These are phyloP conservation scores for Aureobasidium sp. DNA, from an alignment of 2,329 filamentous ascomycete species.

Conservation along the genomic window DNA sequence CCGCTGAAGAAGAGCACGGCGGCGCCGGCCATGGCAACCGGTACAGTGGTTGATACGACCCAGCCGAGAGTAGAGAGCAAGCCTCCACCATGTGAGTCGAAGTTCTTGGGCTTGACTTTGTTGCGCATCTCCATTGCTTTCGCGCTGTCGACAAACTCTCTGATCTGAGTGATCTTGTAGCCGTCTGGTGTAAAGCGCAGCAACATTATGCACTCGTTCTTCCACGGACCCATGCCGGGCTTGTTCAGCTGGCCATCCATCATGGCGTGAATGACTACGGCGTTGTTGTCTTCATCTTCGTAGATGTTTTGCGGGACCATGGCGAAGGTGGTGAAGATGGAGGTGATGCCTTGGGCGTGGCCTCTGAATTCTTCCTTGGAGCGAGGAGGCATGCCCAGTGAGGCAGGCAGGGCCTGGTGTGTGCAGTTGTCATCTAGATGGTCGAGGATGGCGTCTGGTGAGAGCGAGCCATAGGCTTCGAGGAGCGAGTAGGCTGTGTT, in stretches of 20 bases:
- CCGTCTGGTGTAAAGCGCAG: constrained; percentile 18
- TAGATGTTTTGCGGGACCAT: constrained; percentile 33
- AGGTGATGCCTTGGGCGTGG: constrained; percentile 37
- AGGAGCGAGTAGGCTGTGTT: constrained; percentile 29
- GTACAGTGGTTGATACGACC: background rate
- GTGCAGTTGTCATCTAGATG: constrained; percentile 33
- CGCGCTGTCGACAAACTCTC: constrained; percentile 38
- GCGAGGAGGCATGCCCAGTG: constrained; percentile 33
- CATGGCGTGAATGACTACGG: constrained; percentile 33
- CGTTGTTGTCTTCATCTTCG: constrained; percentile 28
- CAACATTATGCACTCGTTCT: constrained; percentile 22
- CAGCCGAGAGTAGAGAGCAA: background rate
- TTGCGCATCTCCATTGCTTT: constrained; percentile 29
- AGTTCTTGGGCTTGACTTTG: constrained; percentile 32
- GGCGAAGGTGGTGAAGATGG: constrained; percentile 35
- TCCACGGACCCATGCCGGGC: constrained; percentile 19
- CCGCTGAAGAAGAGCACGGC: constrained; percentile 10
- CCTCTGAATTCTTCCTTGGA: constrained; percentile 32
- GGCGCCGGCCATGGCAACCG: constrained; percentile 7
- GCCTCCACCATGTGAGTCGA: constrained; percentile 2
- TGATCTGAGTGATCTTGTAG: constrained; percentile 22
- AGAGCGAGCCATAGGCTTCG: constrained; percentile 35
- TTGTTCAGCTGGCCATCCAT: constrained; percentile 26
- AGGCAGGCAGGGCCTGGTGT: constrained; percentile 35
- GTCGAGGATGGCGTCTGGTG: constrained; percentile 32